phyloP scores from a whole-genome alignment of 2,329 filamentous ascomycete genomes.

The Claviceps monticola region DNA sequence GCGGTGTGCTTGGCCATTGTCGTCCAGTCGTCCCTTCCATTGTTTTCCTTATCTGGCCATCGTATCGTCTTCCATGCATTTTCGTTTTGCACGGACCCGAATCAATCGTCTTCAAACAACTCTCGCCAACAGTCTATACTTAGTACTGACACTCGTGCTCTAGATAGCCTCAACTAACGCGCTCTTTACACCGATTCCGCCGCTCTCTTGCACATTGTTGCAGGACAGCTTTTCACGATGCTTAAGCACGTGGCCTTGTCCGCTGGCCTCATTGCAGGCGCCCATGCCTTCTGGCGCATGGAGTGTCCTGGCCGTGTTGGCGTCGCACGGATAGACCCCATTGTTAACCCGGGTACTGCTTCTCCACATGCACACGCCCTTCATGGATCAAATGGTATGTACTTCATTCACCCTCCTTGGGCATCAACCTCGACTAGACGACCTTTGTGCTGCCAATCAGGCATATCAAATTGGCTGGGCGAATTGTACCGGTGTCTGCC shows the following conservation, averaged over 20 bases:
- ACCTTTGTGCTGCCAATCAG: neutral
- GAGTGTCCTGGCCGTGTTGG: conserved; percentile 61
- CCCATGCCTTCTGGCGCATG: conserved; percentile 76
- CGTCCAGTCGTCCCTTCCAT: neutral
- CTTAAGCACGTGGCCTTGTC: conserved; percentile 20
- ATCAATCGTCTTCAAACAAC: no score
- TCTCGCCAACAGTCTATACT: neutral
- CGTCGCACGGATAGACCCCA: conserved; percentile 61
- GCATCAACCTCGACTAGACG: no score
- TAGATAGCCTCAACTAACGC: conserved; percentile 16
- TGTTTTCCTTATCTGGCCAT: neutral
- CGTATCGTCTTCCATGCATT: neutral
- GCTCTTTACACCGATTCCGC: neutral
- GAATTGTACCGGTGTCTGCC: no score
- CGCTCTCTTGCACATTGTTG: neutral
- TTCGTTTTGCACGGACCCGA: no score
- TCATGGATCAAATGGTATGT: conserved; percentile 63
- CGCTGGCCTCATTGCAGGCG: conserved; percentile 23
- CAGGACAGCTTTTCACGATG: conserved; percentile 14
- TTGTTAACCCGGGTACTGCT: conserved; percentile 47
- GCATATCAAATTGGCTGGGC: neutral
- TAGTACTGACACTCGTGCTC: conserved; percentile 9
- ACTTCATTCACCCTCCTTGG: neutral
- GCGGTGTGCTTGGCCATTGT: neutral
- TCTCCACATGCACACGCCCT: conserved; percentile 60